A percentile compares a stretch with the other conserved stretches of the same genome.
phyloP scores from a whole-genome alignment of 2,329 filamentous ascomycete genomes.

The Aureobasidium namibiae region DNA sequence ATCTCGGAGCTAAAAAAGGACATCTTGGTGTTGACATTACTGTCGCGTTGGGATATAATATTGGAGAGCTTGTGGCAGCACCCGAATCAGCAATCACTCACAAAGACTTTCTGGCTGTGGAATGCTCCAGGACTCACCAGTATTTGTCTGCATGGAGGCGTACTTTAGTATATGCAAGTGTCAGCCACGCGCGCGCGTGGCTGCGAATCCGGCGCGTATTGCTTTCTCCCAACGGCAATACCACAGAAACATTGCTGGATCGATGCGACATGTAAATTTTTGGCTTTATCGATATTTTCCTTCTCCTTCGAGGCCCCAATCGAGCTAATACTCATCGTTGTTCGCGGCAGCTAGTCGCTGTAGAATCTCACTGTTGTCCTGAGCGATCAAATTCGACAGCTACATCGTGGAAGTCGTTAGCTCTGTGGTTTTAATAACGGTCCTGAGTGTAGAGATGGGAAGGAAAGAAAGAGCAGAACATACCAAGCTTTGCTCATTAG shows the following conservation, averaged over 20 bases:
- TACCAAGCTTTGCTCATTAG: neutral
- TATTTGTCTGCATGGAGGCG: neutral
- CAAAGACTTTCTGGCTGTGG: neutral
- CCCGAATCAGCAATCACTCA: neutral
- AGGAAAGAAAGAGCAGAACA: neutral
- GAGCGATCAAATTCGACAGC: neutral
- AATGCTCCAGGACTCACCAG: neutral
- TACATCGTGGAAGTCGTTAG: neutral
- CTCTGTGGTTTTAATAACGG: no score
- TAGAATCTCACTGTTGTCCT: neutral
- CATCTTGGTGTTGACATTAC: constrained; percentile 11
- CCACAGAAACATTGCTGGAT: neutral
- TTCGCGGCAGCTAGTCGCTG: neutral
- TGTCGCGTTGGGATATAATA: constrained; percentile 33
- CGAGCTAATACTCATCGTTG: neutral
- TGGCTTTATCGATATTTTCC: no score
- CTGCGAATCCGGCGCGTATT: neutral
- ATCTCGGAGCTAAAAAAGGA: neutral
- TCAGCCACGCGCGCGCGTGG: neutral
- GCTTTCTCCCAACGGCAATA: neutral
- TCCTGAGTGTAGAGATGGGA: no score
- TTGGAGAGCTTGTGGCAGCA: constrained; percentile 18
- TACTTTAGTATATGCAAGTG: neutral
- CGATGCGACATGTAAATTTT: no score
- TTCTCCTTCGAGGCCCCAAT: neutral